A percentile compares a stretch with the other conserved stretches of the same genome.
phyloP scores from a whole-genome alignment of 305 asterid species.

The Caryopteris hybrid region DNA sequence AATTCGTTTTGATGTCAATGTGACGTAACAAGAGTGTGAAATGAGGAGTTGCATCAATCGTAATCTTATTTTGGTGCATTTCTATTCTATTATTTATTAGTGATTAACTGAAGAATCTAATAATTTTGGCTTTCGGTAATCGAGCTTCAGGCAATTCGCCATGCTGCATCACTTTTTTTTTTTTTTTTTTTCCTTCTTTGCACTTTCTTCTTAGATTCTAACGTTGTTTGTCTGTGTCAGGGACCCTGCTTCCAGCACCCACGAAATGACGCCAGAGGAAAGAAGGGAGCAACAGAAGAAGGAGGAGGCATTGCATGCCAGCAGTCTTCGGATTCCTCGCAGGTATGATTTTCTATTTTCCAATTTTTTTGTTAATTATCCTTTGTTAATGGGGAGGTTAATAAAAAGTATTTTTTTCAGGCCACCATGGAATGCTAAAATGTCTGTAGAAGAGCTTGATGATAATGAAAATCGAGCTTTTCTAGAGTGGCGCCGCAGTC shows the following conservation, averaged over 20 bases:
- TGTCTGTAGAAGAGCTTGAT: conserved; percentile 91
- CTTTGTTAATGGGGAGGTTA: neutral
- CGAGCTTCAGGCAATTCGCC: no score
- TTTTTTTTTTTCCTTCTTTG: neutral
- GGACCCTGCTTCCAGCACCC: conserved; percentile 53
- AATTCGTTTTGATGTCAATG: no score
- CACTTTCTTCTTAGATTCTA: neutral
- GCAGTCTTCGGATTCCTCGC: conserved; percentile 94
- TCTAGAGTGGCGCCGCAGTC: conserved; percentile 89
- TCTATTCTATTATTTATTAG: no score
- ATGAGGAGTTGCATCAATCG: no score
- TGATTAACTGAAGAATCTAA: no score
- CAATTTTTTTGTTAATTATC: neutral
- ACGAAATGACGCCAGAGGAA: conserved; percentile 60
- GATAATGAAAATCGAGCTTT: conserved; percentile 71
- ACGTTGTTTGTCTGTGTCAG: conserved; percentile 31
- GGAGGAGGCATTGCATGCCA: conserved; percentile 88
- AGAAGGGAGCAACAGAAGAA: conserved; percentile 63
- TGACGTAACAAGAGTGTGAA: no score
- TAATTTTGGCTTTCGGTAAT: no score
- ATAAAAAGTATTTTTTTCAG: conserved; percentile 34
- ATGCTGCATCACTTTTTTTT: no score
- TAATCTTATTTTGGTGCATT: no score
- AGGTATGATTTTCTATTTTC: conserved; percentile 36
- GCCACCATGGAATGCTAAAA: conserved; percentile 86